Evolutionary conservation across 805 yeast species (phyloP).

Genomic region (Candida patagonica): DNA sequence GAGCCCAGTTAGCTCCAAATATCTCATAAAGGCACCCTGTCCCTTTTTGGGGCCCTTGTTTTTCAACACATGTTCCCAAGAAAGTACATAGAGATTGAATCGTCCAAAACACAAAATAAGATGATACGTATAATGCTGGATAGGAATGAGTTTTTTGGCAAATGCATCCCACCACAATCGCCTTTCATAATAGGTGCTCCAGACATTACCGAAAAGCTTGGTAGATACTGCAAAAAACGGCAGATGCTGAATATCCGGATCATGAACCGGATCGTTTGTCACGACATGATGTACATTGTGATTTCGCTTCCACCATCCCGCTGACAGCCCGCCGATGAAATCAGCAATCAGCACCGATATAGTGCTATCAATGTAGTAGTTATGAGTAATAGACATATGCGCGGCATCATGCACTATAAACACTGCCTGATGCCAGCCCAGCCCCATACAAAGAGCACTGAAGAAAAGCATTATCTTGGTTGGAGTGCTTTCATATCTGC

Average conservation of each 20-base stretch:
- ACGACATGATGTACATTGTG: slow-evolving; percentile 89
- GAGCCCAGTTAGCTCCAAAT: slow-evolving; percentile 65
- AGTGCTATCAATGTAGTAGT: slow-evolving; percentile 65
- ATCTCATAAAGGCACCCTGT: slow-evolving; percentile 79
- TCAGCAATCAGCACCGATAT: slow-evolving; percentile 68
- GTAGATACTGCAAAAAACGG: slow-evolving; percentile 86
- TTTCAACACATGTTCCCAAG: slow-evolving; percentile 66
- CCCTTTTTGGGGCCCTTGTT: slow-evolving; percentile 78
- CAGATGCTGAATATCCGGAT: slow-evolving; percentile 87
- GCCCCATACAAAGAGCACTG: slow-evolving; percentile 60
- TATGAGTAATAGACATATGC: slow-evolving; percentile 73
- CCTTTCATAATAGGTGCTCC: slow-evolving; percentile 72
- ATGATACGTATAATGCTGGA: slow-evolving; percentile 66
- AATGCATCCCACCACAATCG: slow-evolving; percentile 56
- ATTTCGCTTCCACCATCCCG: slow-evolving; percentile 93
- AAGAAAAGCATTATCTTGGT: slow-evolving; percentile 30
- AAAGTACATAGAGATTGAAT: slow-evolving; percentile 71
- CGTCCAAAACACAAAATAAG: slow-evolving; percentile 76
- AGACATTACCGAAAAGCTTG: slow-evolving; percentile 55
- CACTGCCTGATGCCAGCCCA: slow-evolving; percentile 83
- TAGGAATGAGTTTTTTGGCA: slow-evolving; percentile 48
- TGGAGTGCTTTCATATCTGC: neutral
- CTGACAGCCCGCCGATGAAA: slow-evolving; percentile 76
- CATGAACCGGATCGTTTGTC: slow-evolving; percentile 90
- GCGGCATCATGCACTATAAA: slow-evolving; percentile 90